Evolutionary conservation across 305 asterid species (phyloP).

Genomic region (Solanum aculeatissimum): DNA sequence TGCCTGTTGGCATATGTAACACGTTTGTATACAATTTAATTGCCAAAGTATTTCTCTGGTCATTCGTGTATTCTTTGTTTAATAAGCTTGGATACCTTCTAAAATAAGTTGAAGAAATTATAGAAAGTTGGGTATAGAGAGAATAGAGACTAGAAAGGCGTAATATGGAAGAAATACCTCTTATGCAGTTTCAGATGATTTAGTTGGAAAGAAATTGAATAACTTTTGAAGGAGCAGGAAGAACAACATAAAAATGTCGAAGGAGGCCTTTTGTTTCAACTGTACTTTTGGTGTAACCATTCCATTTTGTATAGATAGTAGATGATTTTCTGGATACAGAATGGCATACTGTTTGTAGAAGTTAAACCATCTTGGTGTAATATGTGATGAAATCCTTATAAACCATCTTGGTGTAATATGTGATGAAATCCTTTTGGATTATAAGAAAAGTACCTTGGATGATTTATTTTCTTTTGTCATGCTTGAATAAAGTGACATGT

Average conservation of each 20-base stretch:
- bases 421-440: not conserved
- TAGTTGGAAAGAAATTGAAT: not conserved
- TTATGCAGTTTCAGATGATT: not conserved
- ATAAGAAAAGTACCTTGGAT: not conserved
- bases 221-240: not conserved
- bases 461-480: not conserved
- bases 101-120: not conserved
- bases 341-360: not conserved
- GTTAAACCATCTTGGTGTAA: not conserved
- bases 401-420: not conserved
- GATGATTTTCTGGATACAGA: not conserved
- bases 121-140: not conserved
- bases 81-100: not conserved
- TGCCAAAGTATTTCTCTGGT: not conserved
- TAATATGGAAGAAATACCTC: not conserved
- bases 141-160: not conserved
- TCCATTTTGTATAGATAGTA: not conserved
- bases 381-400: not conserved
- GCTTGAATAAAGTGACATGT: not conserved
- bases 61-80: not conserved
- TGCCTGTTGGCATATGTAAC: not conserved
- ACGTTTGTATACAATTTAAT: not conserved
- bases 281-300: not conserved
- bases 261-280: not conserved
- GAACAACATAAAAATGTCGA: not conserved